Evolutionary conservation across 345 rosid genomes (phyloP).

Genomic region (Linum trigynum): DNA sequence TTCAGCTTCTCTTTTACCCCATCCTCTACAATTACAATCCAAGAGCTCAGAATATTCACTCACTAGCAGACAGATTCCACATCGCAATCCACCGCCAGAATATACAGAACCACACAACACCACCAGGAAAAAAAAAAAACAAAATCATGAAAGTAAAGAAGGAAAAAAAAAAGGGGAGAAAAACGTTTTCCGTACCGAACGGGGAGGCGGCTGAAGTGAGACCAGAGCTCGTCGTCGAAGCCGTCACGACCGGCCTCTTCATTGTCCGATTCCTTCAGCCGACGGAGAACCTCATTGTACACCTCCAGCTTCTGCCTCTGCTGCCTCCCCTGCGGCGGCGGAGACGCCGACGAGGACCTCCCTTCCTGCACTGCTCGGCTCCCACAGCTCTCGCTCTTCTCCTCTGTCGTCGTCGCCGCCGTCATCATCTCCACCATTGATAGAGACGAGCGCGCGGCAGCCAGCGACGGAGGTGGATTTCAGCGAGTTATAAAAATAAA

Average conservation of each 20-base stretch:
- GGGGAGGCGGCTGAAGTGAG: conserved; percentile 4
- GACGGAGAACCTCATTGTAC: conserved; percentile 6
- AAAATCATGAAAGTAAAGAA: background rate
- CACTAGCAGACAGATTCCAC: background rate
- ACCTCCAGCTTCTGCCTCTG: conserved; percentile 5
- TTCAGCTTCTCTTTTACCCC: background rate
- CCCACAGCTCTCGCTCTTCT: conserved; percentile 49
- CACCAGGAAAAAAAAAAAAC: background rate
- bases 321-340: conserved; percentile 3
- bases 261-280: background rate
- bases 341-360: conserved; percentile 9
- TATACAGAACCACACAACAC: background rate
- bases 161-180: background rate
- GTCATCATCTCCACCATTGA: background rate
- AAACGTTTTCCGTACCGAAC: conserved; percentile 7
- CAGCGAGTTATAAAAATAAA: background rate
- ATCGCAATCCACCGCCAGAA: background rate
- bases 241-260: background rate
- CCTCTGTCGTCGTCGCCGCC: conserved; percentile 12
- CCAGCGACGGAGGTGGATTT: background rate
- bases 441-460: no score
- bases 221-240: conserved; percentile 6
- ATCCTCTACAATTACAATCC: background rate
- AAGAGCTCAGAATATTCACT: background rate
- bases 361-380: conserved; percentile 33